Evolutionary conservation across 148 eudicot genomes (phyloP).

Genomic region (Amaranthus hypochondriacus): DNA sequence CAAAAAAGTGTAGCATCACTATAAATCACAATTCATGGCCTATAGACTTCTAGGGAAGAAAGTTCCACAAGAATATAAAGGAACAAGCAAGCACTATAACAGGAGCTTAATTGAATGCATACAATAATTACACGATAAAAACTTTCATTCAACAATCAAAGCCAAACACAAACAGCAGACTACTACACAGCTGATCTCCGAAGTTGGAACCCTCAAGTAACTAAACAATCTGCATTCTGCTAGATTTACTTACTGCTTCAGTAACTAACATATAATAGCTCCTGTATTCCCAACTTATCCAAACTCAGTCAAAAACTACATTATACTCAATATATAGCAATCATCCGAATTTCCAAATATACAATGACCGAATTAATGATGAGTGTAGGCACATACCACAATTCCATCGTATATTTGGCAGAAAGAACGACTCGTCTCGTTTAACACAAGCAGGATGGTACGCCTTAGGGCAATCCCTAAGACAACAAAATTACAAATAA

Average conservation of each 20-base stretch:
- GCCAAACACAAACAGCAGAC: background rate
- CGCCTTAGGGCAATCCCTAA: constrained; percentile 89
- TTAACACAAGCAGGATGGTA: constrained; percentile 90
- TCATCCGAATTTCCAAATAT: no score
- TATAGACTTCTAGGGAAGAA: background rate
- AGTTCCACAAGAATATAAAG: background rate
- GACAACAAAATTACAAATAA: background rate
- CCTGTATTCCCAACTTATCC: background rate
- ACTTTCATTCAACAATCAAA: background rate
- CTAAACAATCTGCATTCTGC: background rate
- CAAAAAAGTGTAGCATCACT: background rate
- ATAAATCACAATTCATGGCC: constrained; percentile 8
- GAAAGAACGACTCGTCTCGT: constrained; percentile 78
- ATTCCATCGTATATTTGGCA: constrained; percentile 56
- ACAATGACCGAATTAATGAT: background rate
- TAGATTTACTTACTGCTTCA: background rate
- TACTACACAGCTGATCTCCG: background rate
- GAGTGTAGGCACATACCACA: constrained; percentile 51
- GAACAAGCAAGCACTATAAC: background rate
- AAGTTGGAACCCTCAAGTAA: background rate
- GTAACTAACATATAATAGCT: background rate
- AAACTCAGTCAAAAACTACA: background rate
- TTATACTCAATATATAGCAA: no score
- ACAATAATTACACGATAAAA: background rate
- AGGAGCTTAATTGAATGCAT: background rate